Conservation (phyloP, 2,329 filamentous ascomycete species). For the Alternaria sp. region DNA sequence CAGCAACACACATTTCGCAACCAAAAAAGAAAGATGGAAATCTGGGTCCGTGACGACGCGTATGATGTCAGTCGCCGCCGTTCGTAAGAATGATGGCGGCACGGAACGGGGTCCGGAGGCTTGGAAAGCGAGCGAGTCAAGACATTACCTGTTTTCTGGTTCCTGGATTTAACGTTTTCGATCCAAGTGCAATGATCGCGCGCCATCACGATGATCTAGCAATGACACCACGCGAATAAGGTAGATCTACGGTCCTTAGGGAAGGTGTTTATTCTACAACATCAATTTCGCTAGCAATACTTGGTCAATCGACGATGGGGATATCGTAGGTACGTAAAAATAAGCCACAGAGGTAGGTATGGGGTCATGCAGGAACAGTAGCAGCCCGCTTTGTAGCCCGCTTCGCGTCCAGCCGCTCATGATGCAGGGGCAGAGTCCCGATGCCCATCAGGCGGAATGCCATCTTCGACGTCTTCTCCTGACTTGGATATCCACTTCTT, state of each 20-base stretch:
- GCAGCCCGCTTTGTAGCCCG: constrained; percentile 5
- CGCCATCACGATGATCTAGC: constrained; percentile 11
- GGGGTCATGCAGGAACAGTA: constrained; percentile 24
- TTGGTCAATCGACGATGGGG: constrained; percentile 11
- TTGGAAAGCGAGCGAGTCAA: constrained; percentile 9
- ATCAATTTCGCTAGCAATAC: neutral
- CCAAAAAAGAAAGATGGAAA: constrained; percentile 6
- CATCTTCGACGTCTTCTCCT: constrained; percentile 49
- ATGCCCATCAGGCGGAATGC: constrained; percentile 46
- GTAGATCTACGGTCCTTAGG: neutral
- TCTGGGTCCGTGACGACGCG: constrained; percentile 24
- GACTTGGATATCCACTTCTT: constrained; percentile 42
- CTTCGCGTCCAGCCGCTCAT: constrained; percentile 9
- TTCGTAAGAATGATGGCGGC: constrained; percentile 11
- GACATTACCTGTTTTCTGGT: constrained; percentile 24
- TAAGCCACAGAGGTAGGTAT: constrained; percentile 3
- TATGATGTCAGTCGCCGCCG: constrained; percentile 27
- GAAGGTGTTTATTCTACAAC: neutral
- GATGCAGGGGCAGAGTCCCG: constrained; percentile 22
- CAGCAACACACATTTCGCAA: constrained; percentile 3
- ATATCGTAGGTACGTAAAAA: constrained; percentile 10
- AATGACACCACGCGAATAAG: constrained; percentile 11
- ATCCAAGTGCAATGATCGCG: constrained; percentile 13
- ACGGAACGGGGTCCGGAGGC: constrained; percentile 15
- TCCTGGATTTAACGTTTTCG: constrained; percentile 14